phyloP scores from a whole-genome alignment of 768 basidiomycete genomes.

The Agaricus bisporus region DNA sequence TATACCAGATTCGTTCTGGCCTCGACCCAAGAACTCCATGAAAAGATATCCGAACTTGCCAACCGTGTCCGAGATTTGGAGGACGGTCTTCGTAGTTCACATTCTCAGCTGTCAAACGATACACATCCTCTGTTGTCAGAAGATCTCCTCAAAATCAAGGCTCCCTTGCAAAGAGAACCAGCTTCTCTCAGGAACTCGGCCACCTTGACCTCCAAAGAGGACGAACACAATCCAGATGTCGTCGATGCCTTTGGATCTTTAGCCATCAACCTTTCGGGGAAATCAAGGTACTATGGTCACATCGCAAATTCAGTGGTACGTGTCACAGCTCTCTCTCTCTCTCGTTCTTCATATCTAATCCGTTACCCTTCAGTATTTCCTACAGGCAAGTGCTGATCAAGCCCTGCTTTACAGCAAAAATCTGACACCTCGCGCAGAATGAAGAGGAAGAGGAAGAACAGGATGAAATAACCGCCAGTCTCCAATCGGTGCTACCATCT shows the following conservation, averaged over 20 bases:
- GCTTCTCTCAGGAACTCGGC: conserved; percentile 32
- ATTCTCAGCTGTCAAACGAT: conserved; percentile 51
- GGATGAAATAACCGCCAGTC: conserved; percentile 36
- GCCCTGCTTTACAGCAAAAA: conserved; percentile 6
- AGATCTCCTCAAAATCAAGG: conserved; percentile 70
- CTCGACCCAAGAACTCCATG: conserved; percentile 75
- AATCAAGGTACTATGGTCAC: conserved; percentile 71
- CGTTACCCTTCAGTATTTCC: conserved; percentile 48
- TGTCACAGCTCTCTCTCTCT: not conserved
- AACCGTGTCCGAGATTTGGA: conserved; percentile 73
- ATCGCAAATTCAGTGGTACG: conserved; percentile 75
- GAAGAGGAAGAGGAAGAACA: conserved; percentile 45
- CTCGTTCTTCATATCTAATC: conserved; percentile 12
- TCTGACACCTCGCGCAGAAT: conserved; percentile 50
- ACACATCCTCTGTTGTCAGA: conserved; percentile 64
- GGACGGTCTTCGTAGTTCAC: conserved; percentile 57
- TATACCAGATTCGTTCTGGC: conserved; percentile 64
- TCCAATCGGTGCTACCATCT: conserved; percentile 52
- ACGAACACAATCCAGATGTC: conserved; percentile 59
- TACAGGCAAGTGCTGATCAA: conserved; percentile 46
- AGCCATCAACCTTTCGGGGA: conserved; percentile 66
- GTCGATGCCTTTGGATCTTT: conserved; percentile 78
- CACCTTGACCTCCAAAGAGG: conserved; percentile 45
- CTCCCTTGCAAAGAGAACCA: conserved; percentile 67
- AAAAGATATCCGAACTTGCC: conserved; percentile 72